A percentile compares a stretch with the other conserved stretches of the same genome.
Conservation (phyloP, 2,329 filamentous ascomycete species). For the Ambrosiella xylebori region DNA sequence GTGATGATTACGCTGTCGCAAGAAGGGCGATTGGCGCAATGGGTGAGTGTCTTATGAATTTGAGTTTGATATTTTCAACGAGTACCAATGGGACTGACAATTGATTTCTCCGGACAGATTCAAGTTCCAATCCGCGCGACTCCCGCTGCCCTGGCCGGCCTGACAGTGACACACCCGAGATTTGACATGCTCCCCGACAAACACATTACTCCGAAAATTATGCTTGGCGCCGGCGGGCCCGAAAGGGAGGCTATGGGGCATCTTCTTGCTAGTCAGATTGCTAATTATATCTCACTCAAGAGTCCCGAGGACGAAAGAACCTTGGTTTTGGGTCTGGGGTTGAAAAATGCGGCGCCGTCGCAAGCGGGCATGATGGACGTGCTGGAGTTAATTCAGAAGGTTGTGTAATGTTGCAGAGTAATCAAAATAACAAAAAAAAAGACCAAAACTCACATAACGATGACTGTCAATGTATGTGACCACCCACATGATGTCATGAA, state of each 20-base stretch:
- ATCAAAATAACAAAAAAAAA: too few relatives aligned
- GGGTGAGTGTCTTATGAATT: slow-evolving; percentile 40
- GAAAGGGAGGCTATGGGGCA: slow-evolving; percentile 73
- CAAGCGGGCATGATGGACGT: slow-evolving; percentile 47
- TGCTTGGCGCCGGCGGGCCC: slow-evolving; percentile 67
- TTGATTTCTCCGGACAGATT: slow-evolving; percentile 31
- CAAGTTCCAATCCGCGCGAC: slow-evolving; percentile 62
- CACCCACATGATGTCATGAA: too few relatives aligned
- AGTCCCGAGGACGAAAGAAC: slow-evolving; percentile 46
- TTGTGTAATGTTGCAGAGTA: slow-evolving; percentile 23
- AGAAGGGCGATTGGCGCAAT: slow-evolving; percentile 71
- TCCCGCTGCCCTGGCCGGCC: slow-evolving; percentile 21
- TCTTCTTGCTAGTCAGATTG: slow-evolving; percentile 77
- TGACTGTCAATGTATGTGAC: too few relatives aligned
- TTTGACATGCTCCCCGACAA: slow-evolving; percentile 49
- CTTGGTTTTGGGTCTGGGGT: slow-evolving; percentile 43
- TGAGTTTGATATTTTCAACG: not conserved
- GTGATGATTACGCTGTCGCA: slow-evolving; percentile 82
- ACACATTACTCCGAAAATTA: slow-evolving; percentile 69
- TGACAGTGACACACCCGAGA: slow-evolving; percentile 5
- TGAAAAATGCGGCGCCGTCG: slow-evolving; percentile 32
- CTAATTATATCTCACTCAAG: slow-evolving; percentile 56
- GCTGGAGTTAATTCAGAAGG: slow-evolving; percentile 42
- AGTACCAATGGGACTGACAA: not conserved
- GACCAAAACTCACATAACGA: too few relatives aligned